These are phyloP conservation scores for Monosporozyma solicola DNA, from an alignment of 805 yeast genomes.

Conservation along the genomic window DNA sequence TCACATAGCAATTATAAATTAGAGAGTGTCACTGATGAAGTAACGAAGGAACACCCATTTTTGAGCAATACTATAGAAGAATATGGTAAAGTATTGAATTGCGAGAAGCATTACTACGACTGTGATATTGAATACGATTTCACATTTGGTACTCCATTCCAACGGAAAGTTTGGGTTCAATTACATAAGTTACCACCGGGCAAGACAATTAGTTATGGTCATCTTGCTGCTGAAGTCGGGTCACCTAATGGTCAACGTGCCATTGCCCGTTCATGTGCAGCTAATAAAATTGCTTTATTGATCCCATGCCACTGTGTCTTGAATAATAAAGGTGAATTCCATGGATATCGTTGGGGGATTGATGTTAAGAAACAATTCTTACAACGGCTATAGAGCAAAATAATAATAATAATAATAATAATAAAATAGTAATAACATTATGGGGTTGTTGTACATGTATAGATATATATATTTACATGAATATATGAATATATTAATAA, in stretches of 20 bases:
- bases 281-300: slow-evolving; percentile 33
- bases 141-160: slow-evolving; percentile 35
- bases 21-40: neutral
- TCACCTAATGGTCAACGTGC: slow-evolving; percentile 29
- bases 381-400: neutral
- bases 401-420: too few relatives aligned
- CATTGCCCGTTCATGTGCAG: slow-evolving; percentile 35
- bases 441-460: neutral
- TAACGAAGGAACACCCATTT: neutral
- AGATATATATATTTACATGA: neutral
- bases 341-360: slow-evolving; percentile 35
- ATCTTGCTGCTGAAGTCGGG: slow-evolving; percentile 28
- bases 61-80: neutral
- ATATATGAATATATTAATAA: neutral
- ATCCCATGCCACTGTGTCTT: slow-evolving; percentile 39
- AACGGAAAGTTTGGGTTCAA: slow-evolving; percentile 33
- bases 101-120: slow-evolving; percentile 1
- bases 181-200: slow-evolving; percentile 27
- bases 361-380: slow-evolving; percentile 27
- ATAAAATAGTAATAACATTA: too few relatives aligned
- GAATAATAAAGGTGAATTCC: slow-evolving; percentile 24
- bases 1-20: neutral
- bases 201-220: slow-evolving; percentile 26
- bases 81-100: neutral
- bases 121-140: slow-evolving; percentile 14